Percentiles rank a stretch among this genome's conserved stretches.
Evolutionary conservation across 1,139 yeast genomes (phyloP).

Genomic region (Yamadazyma dendronema): DNA sequence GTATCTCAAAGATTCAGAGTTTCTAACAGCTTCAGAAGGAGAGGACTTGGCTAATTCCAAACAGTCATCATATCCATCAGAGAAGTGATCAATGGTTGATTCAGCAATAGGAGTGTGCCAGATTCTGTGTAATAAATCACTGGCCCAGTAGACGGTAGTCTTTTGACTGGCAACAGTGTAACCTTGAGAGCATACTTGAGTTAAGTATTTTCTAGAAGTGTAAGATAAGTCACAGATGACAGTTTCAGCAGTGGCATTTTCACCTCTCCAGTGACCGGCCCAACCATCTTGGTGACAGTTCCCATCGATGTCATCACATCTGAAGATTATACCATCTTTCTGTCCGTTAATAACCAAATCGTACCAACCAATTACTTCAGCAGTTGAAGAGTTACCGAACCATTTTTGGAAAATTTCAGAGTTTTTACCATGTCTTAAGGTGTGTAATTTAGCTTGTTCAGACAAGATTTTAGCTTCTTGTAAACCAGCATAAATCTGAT

Average conservation of each 20-base stretch:
- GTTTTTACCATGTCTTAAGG: slow-evolving; percentile 20
- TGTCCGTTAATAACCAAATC: slow-evolving; percentile 26
- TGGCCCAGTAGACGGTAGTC: slow-evolving; percentile 16
- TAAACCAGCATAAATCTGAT: slow-evolving; percentile 18
- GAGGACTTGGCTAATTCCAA: slow-evolving; percentile 19
- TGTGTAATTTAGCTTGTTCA: slow-evolving; percentile 25
- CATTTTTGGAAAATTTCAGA: slow-evolving; percentile 22
- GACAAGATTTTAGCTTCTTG: slow-evolving; percentile 20
- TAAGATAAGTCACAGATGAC: slow-evolving; percentile 22
- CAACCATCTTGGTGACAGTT: slow-evolving; percentile 29
- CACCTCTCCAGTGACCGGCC: slow-evolving; percentile 39
- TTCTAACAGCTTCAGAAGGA: slow-evolving; percentile 15
- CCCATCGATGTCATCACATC: slow-evolving; percentile 36
- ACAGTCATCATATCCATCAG: slow-evolving; percentile 21
- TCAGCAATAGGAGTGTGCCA: slow-evolving; percentile 25
- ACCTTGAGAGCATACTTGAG: slow-evolving; percentile 21
- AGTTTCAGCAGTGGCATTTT: slow-evolving; percentile 29
- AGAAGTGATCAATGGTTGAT: slow-evolving; percentile 19
- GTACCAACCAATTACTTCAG: slow-evolving; percentile 31
- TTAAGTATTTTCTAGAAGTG: slow-evolving; percentile 15
- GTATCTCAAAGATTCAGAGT: slow-evolving; percentile 18
- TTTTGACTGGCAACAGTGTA: slow-evolving; percentile 18
- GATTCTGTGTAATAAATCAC: slow-evolving; percentile 21
- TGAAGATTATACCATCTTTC: slow-evolving; percentile 24
- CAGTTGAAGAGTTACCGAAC: slow-evolving; percentile 31